phyloP scores from a whole-genome alignment of 2,329 filamentous ascomycete species.

The Cercospora berteroae region DNA sequence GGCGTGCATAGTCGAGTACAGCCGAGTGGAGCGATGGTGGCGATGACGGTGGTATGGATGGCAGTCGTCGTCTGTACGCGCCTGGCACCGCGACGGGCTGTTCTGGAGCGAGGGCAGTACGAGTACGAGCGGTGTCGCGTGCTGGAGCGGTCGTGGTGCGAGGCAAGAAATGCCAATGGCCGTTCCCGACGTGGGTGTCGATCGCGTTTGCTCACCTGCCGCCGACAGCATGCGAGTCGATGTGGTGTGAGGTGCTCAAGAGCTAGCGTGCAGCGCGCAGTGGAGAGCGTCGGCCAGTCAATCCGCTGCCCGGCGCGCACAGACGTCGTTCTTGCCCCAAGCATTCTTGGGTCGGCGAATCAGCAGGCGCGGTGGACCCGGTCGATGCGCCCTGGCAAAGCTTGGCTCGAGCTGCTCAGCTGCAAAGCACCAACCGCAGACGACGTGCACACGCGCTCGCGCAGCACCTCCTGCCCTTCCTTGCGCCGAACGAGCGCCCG shows the following conservation, averaged over 20 bases:
- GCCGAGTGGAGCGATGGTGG: neutral
- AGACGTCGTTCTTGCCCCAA: neutral
- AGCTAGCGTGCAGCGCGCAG: conserved; percentile 18
- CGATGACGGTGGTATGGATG: neutral
- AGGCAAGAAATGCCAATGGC: neutral
- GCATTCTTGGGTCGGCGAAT: conserved; percentile 3
- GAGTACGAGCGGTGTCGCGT: neutral
- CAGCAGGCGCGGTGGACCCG: neutral
- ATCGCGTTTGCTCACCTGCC: neutral
- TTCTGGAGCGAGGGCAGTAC: neutral
- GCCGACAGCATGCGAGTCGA: conserved; percentile 8
- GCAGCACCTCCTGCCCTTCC: conserved; percentile 8
- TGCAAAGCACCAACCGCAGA: neutral
- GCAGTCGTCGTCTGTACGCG: neutral
- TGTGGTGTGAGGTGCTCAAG: conserved; percentile 10
- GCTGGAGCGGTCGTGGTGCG: neutral
- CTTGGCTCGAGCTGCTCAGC: conserved; percentile 9
- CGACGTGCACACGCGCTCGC: neutral
- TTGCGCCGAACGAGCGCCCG: conserved; percentile 10
- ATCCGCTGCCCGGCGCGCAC: neutral
- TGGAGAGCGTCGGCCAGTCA: conserved; percentile 13
- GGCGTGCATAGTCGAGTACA: neutral
- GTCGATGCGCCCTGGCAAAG: neutral
- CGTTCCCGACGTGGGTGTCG: neutral
- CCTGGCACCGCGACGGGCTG: neutral